Conservation (phyloP, 352 stramenopile species). For the Globisporangium sylvaticum region DNA sequence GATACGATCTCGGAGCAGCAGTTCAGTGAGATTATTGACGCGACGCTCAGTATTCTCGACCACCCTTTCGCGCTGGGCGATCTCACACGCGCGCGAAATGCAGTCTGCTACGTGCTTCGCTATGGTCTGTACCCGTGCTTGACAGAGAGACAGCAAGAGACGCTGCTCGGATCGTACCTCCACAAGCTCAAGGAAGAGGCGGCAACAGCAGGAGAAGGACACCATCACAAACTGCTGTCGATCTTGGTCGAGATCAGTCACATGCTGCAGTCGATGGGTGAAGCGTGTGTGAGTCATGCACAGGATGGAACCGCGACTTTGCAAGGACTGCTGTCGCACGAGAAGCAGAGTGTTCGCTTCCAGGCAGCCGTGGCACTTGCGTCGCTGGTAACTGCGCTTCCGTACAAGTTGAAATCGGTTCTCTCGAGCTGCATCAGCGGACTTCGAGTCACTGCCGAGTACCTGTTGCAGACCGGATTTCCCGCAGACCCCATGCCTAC, state of each 20-base stretch:
- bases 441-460: constrained; percentile 38
- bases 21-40: constrained; percentile 65
- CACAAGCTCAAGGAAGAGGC: constrained; percentile 42
- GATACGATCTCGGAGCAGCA: constrained; percentile 60
- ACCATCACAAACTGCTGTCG: constrained; percentile 68
- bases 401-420: constrained; percentile 54
- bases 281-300: constrained; percentile 47
- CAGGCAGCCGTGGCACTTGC: constrained; percentile 60
- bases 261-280: constrained; percentile 63
- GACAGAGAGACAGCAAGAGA: constrained; percentile 65
- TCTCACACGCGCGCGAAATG: constrained; percentile 74
- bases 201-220: constrained; percentile 25
- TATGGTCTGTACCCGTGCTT: constrained; percentile 56
- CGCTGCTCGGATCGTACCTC: constrained; percentile 56
- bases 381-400: constrained; percentile 61
- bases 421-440: constrained; percentile 36
- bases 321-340: constrained; percentile 45
- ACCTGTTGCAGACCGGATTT: constrained; percentile 30
- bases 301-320: constrained; percentile 34
- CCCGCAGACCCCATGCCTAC: constrained; percentile 22
- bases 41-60: constrained; percentile 64
- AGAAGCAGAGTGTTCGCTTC: constrained; percentile 76
- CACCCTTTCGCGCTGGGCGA: constrained; percentile 67
- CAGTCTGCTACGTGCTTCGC: constrained; percentile 70
- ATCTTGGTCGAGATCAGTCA: constrained; percentile 62